phyloP scores from a whole-genome alignment of 2,329 filamentous ascomycete genomes.

The Ceratocystis colombiana region DNA sequence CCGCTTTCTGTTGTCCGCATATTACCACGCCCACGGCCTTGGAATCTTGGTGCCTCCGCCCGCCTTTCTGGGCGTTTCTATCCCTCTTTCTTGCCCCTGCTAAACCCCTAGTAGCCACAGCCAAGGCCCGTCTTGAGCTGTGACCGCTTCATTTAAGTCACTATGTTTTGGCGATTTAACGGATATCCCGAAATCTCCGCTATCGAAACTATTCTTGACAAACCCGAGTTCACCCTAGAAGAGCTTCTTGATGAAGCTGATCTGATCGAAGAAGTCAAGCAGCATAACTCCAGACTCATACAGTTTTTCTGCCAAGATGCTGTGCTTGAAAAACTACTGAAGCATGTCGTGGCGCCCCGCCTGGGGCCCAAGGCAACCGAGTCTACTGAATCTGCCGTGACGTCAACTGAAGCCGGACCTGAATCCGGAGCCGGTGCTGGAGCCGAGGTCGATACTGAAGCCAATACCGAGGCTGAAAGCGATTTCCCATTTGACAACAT shows the following conservation, averaged over 20 bases:
- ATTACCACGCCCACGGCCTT: not conserved
- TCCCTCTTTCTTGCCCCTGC: not conserved
- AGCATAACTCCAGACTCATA: constrained; percentile 94
- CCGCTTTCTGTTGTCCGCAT: not conserved
- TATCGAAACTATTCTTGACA: constrained; percentile 93
- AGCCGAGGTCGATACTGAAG: not conserved
- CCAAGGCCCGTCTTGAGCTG: constrained; percentile 31
- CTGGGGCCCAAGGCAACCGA: constrained; percentile 47
- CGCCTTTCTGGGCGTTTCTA: not conserved
- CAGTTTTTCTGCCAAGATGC: constrained; percentile 86
- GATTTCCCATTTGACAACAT: constrained; percentile 31
- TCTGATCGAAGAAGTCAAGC: constrained; percentile 92
- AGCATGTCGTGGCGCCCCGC: constrained; percentile 80
- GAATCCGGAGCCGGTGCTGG: constrained; percentile 32
- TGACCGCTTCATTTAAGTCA: constrained; percentile 36
- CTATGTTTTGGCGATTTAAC: constrained; percentile 99
- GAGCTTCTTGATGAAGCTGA: constrained; percentile 94
- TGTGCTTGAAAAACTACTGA: constrained; percentile 72
- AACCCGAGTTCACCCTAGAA: constrained; percentile 88
- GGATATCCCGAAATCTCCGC: constrained; percentile 95
- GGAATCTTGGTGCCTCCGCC: not conserved
- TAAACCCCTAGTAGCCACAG: constrained; percentile 9
- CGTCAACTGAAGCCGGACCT: not conserved
- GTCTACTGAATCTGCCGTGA: constrained; percentile 35
- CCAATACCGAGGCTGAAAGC: constrained; percentile 32